A percentile compares a stretch with the other conserved stretches of the same genome.
Evolutionary conservation across 2,329 filamentous ascomycete genomes (phyloP).

Genomic region (Clonostachys solani): DNA sequence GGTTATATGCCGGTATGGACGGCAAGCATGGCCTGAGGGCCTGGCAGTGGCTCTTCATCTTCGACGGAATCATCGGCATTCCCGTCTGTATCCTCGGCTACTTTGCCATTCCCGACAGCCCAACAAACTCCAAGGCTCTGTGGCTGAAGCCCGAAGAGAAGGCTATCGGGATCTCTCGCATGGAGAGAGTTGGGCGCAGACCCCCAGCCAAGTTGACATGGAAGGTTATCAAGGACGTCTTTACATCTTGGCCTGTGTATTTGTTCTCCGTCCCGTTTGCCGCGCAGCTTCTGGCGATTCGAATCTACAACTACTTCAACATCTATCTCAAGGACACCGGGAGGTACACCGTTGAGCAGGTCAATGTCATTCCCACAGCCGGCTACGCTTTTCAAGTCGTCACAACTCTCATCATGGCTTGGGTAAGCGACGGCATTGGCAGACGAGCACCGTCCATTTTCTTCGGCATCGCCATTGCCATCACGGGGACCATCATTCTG

Average conservation of each 20-base stretch:
- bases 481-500: constrained; percentile 26
- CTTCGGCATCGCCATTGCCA: constrained; percentile 33
- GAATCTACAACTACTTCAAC: constrained; percentile 27
- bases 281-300: constrained; percentile 24
- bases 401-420: constrained; percentile 49
- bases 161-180: constrained; percentile 17
- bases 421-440: constrained; percentile 49
- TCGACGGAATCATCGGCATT: constrained; percentile 23
- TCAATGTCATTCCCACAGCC: constrained; percentile 44
- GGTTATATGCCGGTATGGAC: constrained; percentile 30
- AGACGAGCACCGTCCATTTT: constrained; percentile 48
- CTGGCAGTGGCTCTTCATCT: constrained; percentile 42
- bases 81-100: constrained; percentile 23
- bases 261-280: constrained; percentile 25
- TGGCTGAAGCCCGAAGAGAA: constrained; percentile 19
- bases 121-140: constrained; percentile 13
- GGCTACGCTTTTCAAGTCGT: constrained; percentile 31
- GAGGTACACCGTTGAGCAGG: constrained; percentile 28
- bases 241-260: constrained; percentile 20
- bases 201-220: constrained; percentile 21
- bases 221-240: constrained; percentile 16
- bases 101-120: constrained; percentile 24
- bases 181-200: constrained; percentile 19
- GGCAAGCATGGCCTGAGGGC: constrained; percentile 27
- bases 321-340: constrained; percentile 22